Base-by-base conservation (phyloP, 1,284 basidiomycete species). In the Cutaneotrichosporon spelunceum region DNA sequence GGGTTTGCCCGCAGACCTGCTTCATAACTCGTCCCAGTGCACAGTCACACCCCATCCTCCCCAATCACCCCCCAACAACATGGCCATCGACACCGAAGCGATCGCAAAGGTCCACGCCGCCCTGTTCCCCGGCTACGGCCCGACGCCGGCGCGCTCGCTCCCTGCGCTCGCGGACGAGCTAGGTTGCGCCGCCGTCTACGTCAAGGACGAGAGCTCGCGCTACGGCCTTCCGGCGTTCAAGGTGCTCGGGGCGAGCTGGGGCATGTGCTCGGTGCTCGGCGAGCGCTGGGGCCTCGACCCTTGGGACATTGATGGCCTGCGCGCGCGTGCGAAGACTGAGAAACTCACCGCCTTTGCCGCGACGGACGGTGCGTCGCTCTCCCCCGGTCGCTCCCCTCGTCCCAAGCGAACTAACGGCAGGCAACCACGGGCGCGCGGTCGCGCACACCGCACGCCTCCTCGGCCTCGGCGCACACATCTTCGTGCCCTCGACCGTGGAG, bases 181-280 rank as follows among this genome's bases (percentile, higher is more conserved):
- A 16, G 64, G 64, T 11, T 58, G 56, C 49, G 42, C 23, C 7
- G 56, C 49, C 8, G 49, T 66, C 9, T 63, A 63, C 59, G 54
- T 62, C 56, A 66, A 66, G 56, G 64, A 66, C 61, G 64, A 66
- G 61, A 56, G 49, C 33, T 2, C 24, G 16, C 64, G 64, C 8
- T 66, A 54, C 48, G 64, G 64, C 9, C 59, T 66, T 24, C 64
- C 64, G 4, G 64, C 64, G 33, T 66, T 66, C 61, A 66, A 66
- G 57, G 53, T 66, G 9, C 61, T 66, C 29, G 64, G 64, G 4
- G 64, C 64, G 27, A 66, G 64, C 57, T 66, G 61, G 61, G 61
- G 53, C 1, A 52, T 62, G 14, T 57, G 56, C 26, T 49, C 53
- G 7, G 16, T 59, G 8, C 57, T 66, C 3, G 61, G 49, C 1